A percentile compares a stretch with the other conserved stretches of the same genome.
phyloP scores from a whole-genome alignment of 345 rosid species.

The Litchi chinensis region DNA sequence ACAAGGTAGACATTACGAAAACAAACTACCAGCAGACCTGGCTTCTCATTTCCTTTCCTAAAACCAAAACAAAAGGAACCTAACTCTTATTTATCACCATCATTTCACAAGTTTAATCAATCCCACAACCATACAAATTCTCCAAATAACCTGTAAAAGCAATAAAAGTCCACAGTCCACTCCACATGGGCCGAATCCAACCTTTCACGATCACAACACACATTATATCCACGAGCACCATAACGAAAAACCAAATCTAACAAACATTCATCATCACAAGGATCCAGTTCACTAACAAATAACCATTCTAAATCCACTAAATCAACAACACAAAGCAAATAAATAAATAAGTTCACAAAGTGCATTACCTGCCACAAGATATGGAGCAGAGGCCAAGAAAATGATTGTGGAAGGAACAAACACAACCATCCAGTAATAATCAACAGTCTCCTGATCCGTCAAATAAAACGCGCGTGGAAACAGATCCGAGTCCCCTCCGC shows the following conservation, averaged over 20 bases:
- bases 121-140: not conserved
- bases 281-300: not conserved
- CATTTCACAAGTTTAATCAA: not conserved
- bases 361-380: constrained; percentile 72
- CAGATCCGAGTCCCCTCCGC: constrained; percentile 57
- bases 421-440: constrained; percentile 90
- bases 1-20: not conserved
- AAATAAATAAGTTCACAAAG: not conserved
- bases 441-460: constrained; percentile 89
- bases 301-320: not conserved
- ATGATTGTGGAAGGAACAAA: constrained; percentile 63
- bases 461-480: constrained; percentile 72
- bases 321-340: not conserved
- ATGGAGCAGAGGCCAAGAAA: constrained; percentile 64
- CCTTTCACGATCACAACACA: not conserved
- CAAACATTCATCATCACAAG: not conserved
- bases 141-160: not conserved
- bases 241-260: not conserved
- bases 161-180: constrained; percentile 5
- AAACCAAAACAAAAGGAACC: not conserved
- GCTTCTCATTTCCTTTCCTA: not conserved
- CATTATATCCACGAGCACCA: not conserved
- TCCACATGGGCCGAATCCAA: not conserved
- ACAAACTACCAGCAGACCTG: not conserved
- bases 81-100: not conserved